phyloP scores from a whole-genome alignment of 768 basidiomycete species.

The Ephemerocybe angulata region DNA sequence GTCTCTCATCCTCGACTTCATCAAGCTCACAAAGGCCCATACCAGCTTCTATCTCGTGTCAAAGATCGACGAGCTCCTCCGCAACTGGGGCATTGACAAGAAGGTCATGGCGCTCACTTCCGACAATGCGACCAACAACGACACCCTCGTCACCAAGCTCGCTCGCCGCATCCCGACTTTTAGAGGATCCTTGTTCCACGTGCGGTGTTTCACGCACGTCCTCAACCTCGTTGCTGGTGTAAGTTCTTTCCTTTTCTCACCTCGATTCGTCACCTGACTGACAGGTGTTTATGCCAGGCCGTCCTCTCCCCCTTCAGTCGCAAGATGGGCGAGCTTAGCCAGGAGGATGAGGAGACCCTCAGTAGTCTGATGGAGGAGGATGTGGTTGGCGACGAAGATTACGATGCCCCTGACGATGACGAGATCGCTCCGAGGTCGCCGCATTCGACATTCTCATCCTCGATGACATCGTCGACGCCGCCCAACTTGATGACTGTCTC shows the following conservation, averaged over 20 bases:
- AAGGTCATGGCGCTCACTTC: constrained; percentile 19
- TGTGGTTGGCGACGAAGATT: constrained; percentile 6
- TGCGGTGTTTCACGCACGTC: constrained; percentile 27
- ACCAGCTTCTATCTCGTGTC: constrained; percentile 25
- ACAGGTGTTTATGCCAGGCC: constrained; percentile 11
- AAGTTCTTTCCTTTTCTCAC: background rate
- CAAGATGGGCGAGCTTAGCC: constrained; percentile 2
- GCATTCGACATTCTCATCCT: background rate
- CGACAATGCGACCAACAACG: constrained; percentile 26
- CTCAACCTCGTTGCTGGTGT: constrained; percentile 30
- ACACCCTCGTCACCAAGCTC: constrained; percentile 19
- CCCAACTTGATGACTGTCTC: background rate
- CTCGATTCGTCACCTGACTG: background rate
- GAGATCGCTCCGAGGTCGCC: constrained; percentile 2
- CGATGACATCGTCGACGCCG: constrained; percentile 5
- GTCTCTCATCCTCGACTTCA: constrained; percentile 13
- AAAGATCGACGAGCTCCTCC: constrained; percentile 19
- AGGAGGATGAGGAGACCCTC: background rate
- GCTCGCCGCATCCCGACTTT: constrained; percentile 14
- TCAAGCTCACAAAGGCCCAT: constrained; percentile 23
- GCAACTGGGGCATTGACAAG: constrained; percentile 22
- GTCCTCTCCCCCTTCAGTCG: constrained; percentile 15
- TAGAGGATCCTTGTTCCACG: constrained; percentile 11
- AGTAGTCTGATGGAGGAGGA: constrained; percentile 2
- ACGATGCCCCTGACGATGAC: constrained; percentile 4